These are phyloP conservation scores for Nematocida displodere DNA, from an alignment of 371 early-diverging fungal species.

Conservation along the genomic window DNA sequence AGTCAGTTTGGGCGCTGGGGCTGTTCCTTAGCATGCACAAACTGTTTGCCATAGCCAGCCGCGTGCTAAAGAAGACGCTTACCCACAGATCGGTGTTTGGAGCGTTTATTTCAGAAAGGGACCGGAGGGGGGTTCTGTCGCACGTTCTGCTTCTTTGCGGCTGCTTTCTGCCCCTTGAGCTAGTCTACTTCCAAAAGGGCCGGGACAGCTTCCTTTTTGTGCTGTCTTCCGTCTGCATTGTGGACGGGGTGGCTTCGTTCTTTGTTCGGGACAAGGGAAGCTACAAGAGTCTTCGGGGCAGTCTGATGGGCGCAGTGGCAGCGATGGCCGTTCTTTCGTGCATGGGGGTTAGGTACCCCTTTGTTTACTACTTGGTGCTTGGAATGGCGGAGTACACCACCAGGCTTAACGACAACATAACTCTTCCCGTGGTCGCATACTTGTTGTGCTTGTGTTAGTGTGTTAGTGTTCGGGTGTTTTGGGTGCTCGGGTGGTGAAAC, in stretches of 20 bases:
- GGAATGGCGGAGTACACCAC: slow-evolving; percentile 29
- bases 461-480: no score
- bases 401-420: slow-evolving; percentile 33
- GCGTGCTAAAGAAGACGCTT: not conserved
- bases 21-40: not conserved
- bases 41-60: not conserved
- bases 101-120: slow-evolving; percentile 26
- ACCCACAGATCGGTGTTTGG: not conserved
- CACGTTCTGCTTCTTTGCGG: slow-evolving; percentile 3
- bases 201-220: not conserved
- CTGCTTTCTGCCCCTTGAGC: slow-evolving; percentile 1
- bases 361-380: slow-evolving; percentile 9
- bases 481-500: no score
- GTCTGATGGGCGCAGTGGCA: not conserved
- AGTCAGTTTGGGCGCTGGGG: not conserved
- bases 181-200: not conserved
- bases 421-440: slow-evolving; percentile 29
- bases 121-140: slow-evolving; percentile 31
- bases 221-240: slow-evolving; percentile 37
- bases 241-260: slow-evolving; percentile 36
- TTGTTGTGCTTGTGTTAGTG: no score
- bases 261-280: not conserved
- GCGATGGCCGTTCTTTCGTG: not conserved
- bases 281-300: slow-evolving; percentile 35
- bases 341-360: slow-evolving; percentile 19